A percentile compares a stretch with the other conserved stretches of the same genome.
Evolutionary conservation across 164 flowering plant species (phyloP).

Genomic region (Euptelea pleiosperma): DNA sequence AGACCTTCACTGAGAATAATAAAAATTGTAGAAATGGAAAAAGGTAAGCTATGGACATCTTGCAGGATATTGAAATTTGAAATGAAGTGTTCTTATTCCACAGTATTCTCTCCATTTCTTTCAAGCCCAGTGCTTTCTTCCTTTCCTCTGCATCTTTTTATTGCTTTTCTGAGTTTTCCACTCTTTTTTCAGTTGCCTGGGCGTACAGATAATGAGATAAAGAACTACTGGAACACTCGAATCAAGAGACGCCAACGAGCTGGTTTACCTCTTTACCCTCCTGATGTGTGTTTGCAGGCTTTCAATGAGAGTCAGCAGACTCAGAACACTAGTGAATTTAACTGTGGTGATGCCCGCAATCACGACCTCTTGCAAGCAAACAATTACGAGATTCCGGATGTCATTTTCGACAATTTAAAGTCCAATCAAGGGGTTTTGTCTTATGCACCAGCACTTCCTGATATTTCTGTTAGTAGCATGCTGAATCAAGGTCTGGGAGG

Average conservation of each 20-base stretch:
- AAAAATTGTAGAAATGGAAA: no score
- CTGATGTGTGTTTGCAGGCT: constrained; percentile 53
- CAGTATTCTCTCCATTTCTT: background rate
- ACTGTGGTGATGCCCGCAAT: constrained; percentile 29
- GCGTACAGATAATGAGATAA: constrained; percentile 98
- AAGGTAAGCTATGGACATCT: no score
- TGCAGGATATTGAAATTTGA: no score
- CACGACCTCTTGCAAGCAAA: constrained; percentile 38
- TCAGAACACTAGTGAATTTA: constrained; percentile 29
- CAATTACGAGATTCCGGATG: constrained; percentile 53
- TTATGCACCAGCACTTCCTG: constrained; percentile 40
- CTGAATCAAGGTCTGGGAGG: constrained; percentile 40
- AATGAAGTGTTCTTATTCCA: background rate
- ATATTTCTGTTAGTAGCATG: constrained; percentile 40
- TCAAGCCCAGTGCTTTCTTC: background rate
- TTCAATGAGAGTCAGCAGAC: constrained; percentile 42
- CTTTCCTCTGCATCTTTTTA: background rate
- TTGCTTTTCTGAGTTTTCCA: constrained; percentile 1
- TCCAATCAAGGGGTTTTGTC: constrained; percentile 35
- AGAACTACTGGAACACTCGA: constrained; percentile 96
- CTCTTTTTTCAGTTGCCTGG: constrained; percentile 71
- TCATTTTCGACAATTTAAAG: constrained; percentile 47
- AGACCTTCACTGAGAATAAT: no score
- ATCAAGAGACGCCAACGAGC: constrained; percentile 87
- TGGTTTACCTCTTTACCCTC: constrained; percentile 89